phyloP scores from a whole-genome alignment of 208 protist genomes.

The Balamuthia mandrillaris region DNA sequence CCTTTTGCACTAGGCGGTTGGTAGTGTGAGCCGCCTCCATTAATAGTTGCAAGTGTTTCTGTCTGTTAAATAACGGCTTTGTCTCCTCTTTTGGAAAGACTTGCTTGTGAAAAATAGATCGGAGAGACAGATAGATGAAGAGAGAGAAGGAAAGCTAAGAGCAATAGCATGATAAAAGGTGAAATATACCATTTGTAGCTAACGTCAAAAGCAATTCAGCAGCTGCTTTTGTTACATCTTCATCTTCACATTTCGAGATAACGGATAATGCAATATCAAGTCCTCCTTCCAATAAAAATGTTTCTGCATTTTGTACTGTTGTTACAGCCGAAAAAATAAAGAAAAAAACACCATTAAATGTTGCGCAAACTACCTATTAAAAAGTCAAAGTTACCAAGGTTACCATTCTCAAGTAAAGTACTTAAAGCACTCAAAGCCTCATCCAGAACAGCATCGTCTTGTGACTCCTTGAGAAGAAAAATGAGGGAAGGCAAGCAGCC shows the following conservation, averaged over 20 bases:
- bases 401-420: constrained; percentile 2
- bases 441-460: not conserved
- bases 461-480: not conserved
- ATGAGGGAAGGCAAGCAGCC: not conserved
- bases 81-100: not conserved
- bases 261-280: not conserved
- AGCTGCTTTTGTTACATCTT: not conserved
- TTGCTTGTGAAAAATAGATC: not conserved
- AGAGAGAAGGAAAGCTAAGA: not conserved
- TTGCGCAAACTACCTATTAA: not conserved
- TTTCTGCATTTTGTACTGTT: not conserved
- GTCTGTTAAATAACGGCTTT: constrained; percentile 5
- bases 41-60: not conserved
- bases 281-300: not conserved
- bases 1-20: not conserved
- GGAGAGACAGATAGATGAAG: not conserved
- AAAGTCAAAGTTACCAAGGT: not conserved
- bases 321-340: not conserved
- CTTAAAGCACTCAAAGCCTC: constrained; percentile 2
- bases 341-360: not conserved
- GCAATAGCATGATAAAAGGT: not conserved
- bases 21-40: not conserved
- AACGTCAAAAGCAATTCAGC: not conserved
- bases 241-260: not conserved
- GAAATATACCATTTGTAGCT: not conserved